Conservation (phyloP, 2,329 filamentous ascomycete genomes). For the Paecilomyces formosus region DNA sequence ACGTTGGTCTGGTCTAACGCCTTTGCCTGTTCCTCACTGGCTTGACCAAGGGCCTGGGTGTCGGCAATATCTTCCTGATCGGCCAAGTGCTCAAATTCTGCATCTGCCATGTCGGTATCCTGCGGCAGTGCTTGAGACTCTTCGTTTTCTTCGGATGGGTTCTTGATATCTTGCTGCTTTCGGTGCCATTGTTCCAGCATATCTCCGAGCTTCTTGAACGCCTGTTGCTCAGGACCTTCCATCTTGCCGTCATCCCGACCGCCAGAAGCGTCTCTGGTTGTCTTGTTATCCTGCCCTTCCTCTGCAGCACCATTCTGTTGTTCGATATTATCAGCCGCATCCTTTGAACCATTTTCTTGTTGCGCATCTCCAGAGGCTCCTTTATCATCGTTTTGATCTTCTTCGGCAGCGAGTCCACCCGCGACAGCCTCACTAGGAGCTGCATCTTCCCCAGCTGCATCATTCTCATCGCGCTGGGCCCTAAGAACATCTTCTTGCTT, state of each 20-base stretch:
- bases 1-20: slow-evolving; percentile 85
- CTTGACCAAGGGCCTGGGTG: slow-evolving; percentile 82
- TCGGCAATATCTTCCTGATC: slow-evolving; percentile 77
- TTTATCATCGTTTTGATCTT: slow-evolving; percentile 36
- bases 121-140: slow-evolving; percentile 46
- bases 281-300: slow-evolving; percentile 31
- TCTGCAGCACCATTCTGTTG: slow-evolving; percentile 36
- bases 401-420: slow-evolving; percentile 29
- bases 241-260: slow-evolving; percentile 27
- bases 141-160: slow-evolving; percentile 49
- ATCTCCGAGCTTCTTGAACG: slow-evolving; percentile 92
- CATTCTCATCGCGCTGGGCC: slow-evolving; percentile 41
- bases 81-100: slow-evolving; percentile 89
- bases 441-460: slow-evolving; percentile 49
- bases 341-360: slow-evolving; percentile 35
- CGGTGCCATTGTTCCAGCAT: slow-evolving; percentile 88
- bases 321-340: slow-evolving; percentile 40
- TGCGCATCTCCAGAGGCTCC: slow-evolving; percentile 41
- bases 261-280: slow-evolving; percentile 26
- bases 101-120: slow-evolving; percentile 64
- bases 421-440: slow-evolving; percentile 35
- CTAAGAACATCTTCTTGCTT: slow-evolving; percentile 42
- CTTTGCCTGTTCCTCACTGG: slow-evolving; percentile 77
- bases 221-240: slow-evolving; percentile 49
- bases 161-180: slow-evolving; percentile 73